Conservation (phyloP, 2,329 filamentous ascomycete species). For the Macrophomina phaseolina region DNA sequence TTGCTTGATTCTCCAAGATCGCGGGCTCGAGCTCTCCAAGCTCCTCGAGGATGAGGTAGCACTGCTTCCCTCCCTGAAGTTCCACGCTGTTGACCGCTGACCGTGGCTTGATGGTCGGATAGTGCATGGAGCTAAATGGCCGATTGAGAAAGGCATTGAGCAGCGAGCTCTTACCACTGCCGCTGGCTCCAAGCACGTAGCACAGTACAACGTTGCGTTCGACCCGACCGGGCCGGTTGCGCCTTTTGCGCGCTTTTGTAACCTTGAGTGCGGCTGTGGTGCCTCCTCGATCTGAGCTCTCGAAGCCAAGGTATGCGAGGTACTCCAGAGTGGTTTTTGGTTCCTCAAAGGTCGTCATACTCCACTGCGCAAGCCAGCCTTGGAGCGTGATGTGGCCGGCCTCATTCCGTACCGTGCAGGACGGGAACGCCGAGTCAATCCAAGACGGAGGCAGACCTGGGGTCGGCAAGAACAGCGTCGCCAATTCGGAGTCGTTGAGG, state of each 20-base stretch:
- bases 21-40: conserved; percentile 94
- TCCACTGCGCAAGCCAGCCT: conserved; percentile 98
- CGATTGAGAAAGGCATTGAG: conserved; percentile 90
- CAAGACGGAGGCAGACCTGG: conserved; percentile 87
- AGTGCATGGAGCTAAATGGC: conserved; percentile 82
- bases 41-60: conserved; percentile 94
- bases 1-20: conserved; percentile 87
- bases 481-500: conserved; percentile 82
- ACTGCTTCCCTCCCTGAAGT: conserved; percentile 92
- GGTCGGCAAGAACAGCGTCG: conserved; percentile 88
- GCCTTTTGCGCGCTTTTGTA: conserved; percentile 87
- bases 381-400: conserved; percentile 94
- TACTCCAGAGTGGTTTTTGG: conserved; percentile 96
- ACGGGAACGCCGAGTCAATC: conserved; percentile 87
- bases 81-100: conserved; percentile 96
- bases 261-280: conserved; percentile 87
- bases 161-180: conserved; percentile 88
- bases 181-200: conserved; percentile 85
- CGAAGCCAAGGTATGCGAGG: conserved; percentile 93
- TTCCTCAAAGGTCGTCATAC: conserved; percentile 97
- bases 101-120: conserved; percentile 92
- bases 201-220: conserved; percentile 94
- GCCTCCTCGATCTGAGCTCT: conserved; percentile 74
- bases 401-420: conserved; percentile 92
- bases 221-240: conserved; percentile 80